Conservation (phyloP, 192 early-diverging fungal species). For the Umbelopsis sp. region DNA sequence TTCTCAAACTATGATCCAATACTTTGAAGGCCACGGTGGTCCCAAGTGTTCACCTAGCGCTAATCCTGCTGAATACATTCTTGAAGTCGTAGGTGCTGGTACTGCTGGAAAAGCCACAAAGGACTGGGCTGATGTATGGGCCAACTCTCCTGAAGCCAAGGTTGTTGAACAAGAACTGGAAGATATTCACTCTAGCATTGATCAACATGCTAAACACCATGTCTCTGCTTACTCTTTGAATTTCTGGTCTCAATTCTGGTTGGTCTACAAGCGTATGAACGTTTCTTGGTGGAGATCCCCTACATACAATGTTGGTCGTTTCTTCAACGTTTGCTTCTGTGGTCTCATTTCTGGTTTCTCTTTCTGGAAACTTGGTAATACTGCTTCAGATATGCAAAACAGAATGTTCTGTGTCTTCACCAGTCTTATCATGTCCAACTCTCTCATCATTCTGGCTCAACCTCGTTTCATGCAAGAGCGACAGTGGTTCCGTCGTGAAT, state of each 20-base stretch:
- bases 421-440: slow-evolving; percentile 50
- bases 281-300: slow-evolving; percentile 68
- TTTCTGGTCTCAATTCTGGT: slow-evolving; percentile 47
- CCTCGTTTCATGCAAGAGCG: slow-evolving; percentile 65
- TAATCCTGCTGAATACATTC: slow-evolving; percentile 88
- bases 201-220: slow-evolving; percentile 7
- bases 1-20: slow-evolving; percentile 61
- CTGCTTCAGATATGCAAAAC: slow-evolving; percentile 58
- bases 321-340: slow-evolving; percentile 53
- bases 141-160: slow-evolving; percentile 53
- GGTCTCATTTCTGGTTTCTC: slow-evolving; percentile 70
- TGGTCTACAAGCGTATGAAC: slow-evolving; percentile 70
- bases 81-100: slow-evolving; percentile 78
- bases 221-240: slow-evolving; percentile 25
- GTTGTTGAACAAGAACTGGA: slow-evolving; percentile 53
- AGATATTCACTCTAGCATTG: slow-evolving; percentile 36
- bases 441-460: slow-evolving; percentile 63
- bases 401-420: slow-evolving; percentile 53
- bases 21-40: slow-evolving; percentile 78
- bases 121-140: slow-evolving; percentile 81
- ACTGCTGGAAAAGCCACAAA: slow-evolving; percentile 40
- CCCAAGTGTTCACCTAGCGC: slow-evolving; percentile 63
- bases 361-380: slow-evolving; percentile 62
- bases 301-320: slow-evolving; percentile 70
- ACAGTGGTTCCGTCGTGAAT: slow-evolving; percentile 61